These are phyloP conservation scores for Mycoemilia scoparia DNA, from an alignment of 192 early-diverging fungal species.

Conservation along the genomic window DNA sequence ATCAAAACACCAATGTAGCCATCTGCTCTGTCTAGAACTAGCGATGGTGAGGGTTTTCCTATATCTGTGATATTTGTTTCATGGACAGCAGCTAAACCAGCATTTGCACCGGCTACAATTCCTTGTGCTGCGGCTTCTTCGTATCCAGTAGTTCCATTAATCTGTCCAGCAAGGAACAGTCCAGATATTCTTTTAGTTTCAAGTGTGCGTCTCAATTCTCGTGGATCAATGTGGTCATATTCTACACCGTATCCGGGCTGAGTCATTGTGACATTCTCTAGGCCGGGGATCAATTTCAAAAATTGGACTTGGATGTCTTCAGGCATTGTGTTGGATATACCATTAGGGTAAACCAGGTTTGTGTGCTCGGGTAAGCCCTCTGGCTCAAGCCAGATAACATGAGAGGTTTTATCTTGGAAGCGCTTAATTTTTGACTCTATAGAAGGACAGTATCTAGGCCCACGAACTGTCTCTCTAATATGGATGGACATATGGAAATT, in stretches of 20 bases:
- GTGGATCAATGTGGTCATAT: slow-evolving; percentile 70
- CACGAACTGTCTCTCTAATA: slow-evolving; percentile 66
- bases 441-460: slow-evolving; percentile 68
- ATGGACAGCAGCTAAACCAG: slow-evolving; percentile 36
- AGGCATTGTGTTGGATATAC: slow-evolving; percentile 70
- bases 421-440: slow-evolving; percentile 64
- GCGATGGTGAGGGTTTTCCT: slow-evolving; percentile 12
- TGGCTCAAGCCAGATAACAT: slow-evolving; percentile 65
- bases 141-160: slow-evolving; percentile 77
- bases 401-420: slow-evolving; percentile 43
- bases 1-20: slow-evolving; percentile 68
- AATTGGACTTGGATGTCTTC: slow-evolving; percentile 54
- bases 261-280: slow-evolving; percentile 55
- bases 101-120: slow-evolving; percentile 59
- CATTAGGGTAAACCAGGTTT: slow-evolving; percentile 55
- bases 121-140: slow-evolving; percentile 72
- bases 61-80: not conserved
- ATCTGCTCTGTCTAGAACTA: slow-evolving; percentile 53
- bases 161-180: slow-evolving; percentile 65
- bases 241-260: slow-evolving; percentile 70
- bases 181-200: slow-evolving; percentile 64
- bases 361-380: slow-evolving; percentile 53
- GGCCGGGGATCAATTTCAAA: slow-evolving; percentile 49
- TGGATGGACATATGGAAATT: slow-evolving; percentile 66
- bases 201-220: slow-evolving; percentile 51